phyloP scores from a whole-genome alignment of 148 eudicot species.

The Selenicereus undatus region DNA sequence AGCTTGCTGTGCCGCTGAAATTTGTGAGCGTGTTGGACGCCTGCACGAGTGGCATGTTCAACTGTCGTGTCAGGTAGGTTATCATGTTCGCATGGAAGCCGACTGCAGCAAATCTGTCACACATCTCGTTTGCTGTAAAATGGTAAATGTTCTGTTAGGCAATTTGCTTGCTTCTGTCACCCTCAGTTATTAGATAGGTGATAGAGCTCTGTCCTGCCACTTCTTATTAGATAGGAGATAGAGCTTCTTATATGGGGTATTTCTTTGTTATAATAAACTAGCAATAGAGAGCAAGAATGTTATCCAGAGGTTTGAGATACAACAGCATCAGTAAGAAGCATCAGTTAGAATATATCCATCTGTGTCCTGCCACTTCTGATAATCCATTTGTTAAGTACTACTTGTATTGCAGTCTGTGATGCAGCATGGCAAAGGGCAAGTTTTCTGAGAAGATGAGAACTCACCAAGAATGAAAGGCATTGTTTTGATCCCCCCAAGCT shows the following conservation, averaged over 20 bases:
- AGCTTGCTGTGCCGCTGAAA: slow-evolving; percentile 61
- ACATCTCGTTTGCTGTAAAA: slow-evolving; percentile 68
- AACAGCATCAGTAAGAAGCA: no score
- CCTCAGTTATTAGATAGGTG: not conserved
- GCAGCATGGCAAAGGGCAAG: not conserved
- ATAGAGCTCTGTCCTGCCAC: no score
- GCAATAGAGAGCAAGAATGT: not conserved
- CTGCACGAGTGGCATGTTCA: slow-evolving; percentile 67
- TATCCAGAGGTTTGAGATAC: not conserved
- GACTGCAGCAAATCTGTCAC: slow-evolving; percentile 66
- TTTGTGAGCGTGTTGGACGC: slow-evolving; percentile 78
- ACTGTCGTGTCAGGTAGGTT: slow-evolving; percentile 63
- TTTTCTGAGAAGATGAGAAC: slow-evolving; percentile 15
- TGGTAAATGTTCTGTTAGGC: not conserved
- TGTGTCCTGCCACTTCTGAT: no score
- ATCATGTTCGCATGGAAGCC: slow-evolving; percentile 84
- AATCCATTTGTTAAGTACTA: no score
- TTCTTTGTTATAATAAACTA: not conserved
- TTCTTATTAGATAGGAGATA: not conserved
- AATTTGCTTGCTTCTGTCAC: not conserved
- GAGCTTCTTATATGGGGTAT: not conserved
- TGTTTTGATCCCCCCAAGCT: slow-evolving; percentile 66
- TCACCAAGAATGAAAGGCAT: slow-evolving; percentile 88
- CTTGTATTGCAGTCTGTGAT: not conserved
- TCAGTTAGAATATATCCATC: no score